Conservation (phyloP, 805 yeast species). For the Ogataea zsoltii region DNA sequence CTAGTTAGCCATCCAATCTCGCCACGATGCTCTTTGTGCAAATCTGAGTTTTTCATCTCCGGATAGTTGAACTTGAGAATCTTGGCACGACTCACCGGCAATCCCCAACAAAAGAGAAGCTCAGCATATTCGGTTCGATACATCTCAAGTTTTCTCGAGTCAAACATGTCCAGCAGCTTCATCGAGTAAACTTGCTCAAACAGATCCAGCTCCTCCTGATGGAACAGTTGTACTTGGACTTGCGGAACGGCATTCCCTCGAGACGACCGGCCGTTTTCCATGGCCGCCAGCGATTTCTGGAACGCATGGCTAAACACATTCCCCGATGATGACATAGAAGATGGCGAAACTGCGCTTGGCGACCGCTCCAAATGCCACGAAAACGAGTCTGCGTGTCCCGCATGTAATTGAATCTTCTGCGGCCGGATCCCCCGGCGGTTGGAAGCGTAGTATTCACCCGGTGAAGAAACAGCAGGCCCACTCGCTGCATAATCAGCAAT, state of each 20-base stretch:
- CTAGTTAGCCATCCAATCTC: constrained; percentile 30
- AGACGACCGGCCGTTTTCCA: not conserved
- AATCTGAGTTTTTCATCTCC: constrained; percentile 8
- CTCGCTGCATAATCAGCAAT: constrained; percentile 24
- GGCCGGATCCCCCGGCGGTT: constrained; percentile 32
- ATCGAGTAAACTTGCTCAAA: constrained; percentile 43
- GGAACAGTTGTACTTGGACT: constrained; percentile 49
- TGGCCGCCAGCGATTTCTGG: constrained; percentile 17
- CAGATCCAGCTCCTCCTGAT: constrained; percentile 44
- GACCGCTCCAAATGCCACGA: constrained; percentile 10
- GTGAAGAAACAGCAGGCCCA: constrained; percentile 30
- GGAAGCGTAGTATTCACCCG: constrained; percentile 26
- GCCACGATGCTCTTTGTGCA: constrained; percentile 28
- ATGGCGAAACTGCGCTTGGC: constrained; percentile 15
- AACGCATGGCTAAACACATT: constrained; percentile 29
- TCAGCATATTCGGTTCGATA: constrained; percentile 75
- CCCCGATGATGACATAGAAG: constrained; percentile 17
- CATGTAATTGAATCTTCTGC: constrained; percentile 10
- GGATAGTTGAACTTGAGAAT: constrained; percentile 66
- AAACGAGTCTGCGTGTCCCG: constrained; percentile 10
- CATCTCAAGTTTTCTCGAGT: constrained; percentile 36
- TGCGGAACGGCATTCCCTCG: constrained; percentile 17
- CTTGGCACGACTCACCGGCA: constrained; percentile 77
- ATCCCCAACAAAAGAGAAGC: constrained; percentile 78
- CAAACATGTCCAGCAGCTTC: constrained; percentile 42